Base-by-base conservation (phyloP, 371 early-diverging fungal species). In the Mortierella sp. region DNA sequence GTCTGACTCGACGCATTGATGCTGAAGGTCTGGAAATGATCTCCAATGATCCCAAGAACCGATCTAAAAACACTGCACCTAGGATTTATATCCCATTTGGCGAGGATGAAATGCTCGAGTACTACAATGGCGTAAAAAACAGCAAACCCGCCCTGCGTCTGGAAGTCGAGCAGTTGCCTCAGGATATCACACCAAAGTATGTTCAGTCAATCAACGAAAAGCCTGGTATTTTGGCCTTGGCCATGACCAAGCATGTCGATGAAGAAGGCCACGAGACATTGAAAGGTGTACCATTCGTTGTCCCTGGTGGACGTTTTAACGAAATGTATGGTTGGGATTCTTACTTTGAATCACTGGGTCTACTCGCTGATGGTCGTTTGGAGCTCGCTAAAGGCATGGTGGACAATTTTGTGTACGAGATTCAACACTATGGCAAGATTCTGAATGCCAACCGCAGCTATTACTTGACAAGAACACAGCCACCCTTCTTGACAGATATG, bases 291-390 rank as follows among this genome's bases (percentile, higher is more conserved):
- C 97, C 97, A 1, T 99, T 98, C 82, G 95, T 97, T 8, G 98
- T 99, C 0, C 99, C 98, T 2, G 99, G 99, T 40, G 99, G 99
- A 6, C 88, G 99, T 0, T 99, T 98, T 86, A 99, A 98, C 83
- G 99, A 99, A 85, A 97, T 96, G 95, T 99, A 99, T 82, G 98
- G 98, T 1, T 98, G 98, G 99, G 98, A 99, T 79, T 93, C 93
- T 32, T 98, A 97, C 79, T 99, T 99, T 86, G 96, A 95, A 68
- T 88, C 95, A 0, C 83, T 98, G 15, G 99, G 98, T 8, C 84
- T 99, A 40, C 76, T 96, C 42, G 90, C 90, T 15, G 97, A 97
- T 75, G 93, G 92, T 7, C 91, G 94, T 9, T 66, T 92, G 31
- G 95, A 95, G 61, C 78, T 98, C 64, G 96, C 94, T 5, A 89